Conservation (phyloP, 441 rosid genomes). For the Eutrema salsugineum region DNA sequence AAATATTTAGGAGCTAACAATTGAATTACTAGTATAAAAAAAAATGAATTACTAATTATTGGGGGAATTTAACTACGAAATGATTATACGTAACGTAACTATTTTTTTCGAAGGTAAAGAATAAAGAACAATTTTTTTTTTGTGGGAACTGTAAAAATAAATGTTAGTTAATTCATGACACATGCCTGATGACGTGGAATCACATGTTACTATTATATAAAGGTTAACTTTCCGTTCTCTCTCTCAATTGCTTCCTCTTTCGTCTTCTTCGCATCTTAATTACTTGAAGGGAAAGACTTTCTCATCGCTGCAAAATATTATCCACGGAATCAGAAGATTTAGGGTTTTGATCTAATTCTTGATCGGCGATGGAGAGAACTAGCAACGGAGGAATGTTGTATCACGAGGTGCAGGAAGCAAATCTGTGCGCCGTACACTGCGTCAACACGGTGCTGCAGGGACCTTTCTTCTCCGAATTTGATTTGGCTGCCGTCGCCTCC, state of each 20-base stretch:
- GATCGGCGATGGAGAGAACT: constrained; percentile 54
- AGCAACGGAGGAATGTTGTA: constrained; percentile 97
- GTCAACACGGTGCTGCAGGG: constrained; percentile 95
- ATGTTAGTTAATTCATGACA: background rate
- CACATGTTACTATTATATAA: background rate
- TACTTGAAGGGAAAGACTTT: background rate
- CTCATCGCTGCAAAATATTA: background rate
- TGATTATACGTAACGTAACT: too few relatives aligned
- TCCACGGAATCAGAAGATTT: background rate
- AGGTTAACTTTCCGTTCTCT: background rate
- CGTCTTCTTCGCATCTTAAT: background rate
- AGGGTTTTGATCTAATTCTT: background rate
- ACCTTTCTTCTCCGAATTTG: constrained; percentile 91
- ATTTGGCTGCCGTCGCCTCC: constrained; percentile 89
- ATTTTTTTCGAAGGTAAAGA: too few relatives aligned
- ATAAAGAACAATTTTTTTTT: too few relatives aligned
- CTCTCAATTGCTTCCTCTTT: background rate
- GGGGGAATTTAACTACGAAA: too few relatives aligned
- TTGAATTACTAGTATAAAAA: too few relatives aligned
- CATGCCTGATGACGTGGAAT: background rate
- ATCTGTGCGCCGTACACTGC: constrained; percentile 99
- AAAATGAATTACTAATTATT: too few relatives aligned
- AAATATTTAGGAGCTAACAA: too few relatives aligned
- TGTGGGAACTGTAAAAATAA: background rate
- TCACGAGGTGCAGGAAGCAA: constrained; percentile 96